phyloP scores from a whole-genome alignment of 371 early-diverging fungal species.

The Mortierella sp. region DNA sequence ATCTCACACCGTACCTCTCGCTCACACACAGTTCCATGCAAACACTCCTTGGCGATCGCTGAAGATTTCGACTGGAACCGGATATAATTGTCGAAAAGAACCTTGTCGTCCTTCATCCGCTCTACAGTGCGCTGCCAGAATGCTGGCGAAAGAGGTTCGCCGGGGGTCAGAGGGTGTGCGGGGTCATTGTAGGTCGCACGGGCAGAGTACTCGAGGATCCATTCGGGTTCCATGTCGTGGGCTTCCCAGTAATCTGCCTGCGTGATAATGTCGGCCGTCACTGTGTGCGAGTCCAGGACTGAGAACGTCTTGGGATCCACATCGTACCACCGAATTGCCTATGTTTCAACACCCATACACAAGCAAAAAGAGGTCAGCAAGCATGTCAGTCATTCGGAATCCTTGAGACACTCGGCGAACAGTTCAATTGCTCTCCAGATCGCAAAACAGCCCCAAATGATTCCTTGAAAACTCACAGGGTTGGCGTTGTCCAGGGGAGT shows the following conservation, averaged over 20 bases:
- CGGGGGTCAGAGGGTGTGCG: background rate
- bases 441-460: background rate
- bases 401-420: too few species aligned
- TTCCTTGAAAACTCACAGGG: slow-evolving; percentile 56
- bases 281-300: slow-evolving; percentile 43
- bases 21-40: slow-evolving; percentile 32
- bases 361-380: background rate
- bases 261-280: slow-evolving; percentile 35
- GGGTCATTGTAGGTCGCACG: slow-evolving; percentile 33
- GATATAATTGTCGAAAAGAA: slow-evolving; percentile 33
- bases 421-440: background rate
- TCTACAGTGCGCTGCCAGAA: slow-evolving; percentile 49
- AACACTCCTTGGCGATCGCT: slow-evolving; percentile 26
- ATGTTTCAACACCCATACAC: background rate
- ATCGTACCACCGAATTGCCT: slow-evolving; percentile 58
- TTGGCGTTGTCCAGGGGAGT: slow-evolving; percentile 66
- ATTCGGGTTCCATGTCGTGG: slow-evolving; percentile 39
- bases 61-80: slow-evolving; percentile 45
- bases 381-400: too few species aligned
- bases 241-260: slow-evolving; percentile 45
- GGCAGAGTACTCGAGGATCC: slow-evolving; percentile 51
- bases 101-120: slow-evolving; percentile 34
- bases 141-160: slow-evolving; percentile 43
- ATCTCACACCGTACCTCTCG: slow-evolving; percentile 37
- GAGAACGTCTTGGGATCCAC: slow-evolving; percentile 54